Base-by-base conservation (phyloP, 345 rosid genomes). In the Iberis pinnata region DNA sequence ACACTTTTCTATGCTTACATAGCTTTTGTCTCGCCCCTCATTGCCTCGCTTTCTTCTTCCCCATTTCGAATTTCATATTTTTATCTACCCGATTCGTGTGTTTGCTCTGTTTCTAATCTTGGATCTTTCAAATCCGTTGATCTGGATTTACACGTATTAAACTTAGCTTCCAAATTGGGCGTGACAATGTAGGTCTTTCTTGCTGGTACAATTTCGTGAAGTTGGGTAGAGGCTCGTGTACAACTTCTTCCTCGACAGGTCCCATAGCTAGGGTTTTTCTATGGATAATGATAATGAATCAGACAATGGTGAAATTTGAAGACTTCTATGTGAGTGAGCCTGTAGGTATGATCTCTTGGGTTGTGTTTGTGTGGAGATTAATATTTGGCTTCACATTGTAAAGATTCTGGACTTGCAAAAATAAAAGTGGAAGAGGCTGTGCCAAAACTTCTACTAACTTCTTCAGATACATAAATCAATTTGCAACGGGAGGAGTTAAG, bases 261-360 rank as follows among this genome's bases (percentile, higher is more conserved):
- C n/a, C n/a, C 47, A 45, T 27, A 79, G 60, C 62, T 85, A 79
- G 86, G 92, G 88, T 80, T 85, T 78, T 67, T 48, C n/a, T 55
- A 47, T 49, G 15, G 35, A 18, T 37, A 32, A 13, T 29, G 43
- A 18, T 69, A 68, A 54, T 20, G 44, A 64, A 44, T 58, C 68
- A 40, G 15, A n/a, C 43, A 53, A 38, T 26, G 25, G 54, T 67
- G 51, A 58, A 45, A 38, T 26, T 63, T 43, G 61, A 40, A 33
- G 32, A 75, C 71, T 68, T 65, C 68, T 66, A 43, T 60, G 36
- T 58, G 47, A 70, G 55, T 26, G 50, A 43, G 58, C 51, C 13
- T 70, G 54, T 65, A 63, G 69, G 76, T 68, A 74, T 73, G 83
- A 73, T 82, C 71, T 60, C 74, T 82, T 81, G 90, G 96, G 93